Evolutionary conservation across 805 yeast species (phyloP).

Genomic region (Myxozyma mucilagina): DNA sequence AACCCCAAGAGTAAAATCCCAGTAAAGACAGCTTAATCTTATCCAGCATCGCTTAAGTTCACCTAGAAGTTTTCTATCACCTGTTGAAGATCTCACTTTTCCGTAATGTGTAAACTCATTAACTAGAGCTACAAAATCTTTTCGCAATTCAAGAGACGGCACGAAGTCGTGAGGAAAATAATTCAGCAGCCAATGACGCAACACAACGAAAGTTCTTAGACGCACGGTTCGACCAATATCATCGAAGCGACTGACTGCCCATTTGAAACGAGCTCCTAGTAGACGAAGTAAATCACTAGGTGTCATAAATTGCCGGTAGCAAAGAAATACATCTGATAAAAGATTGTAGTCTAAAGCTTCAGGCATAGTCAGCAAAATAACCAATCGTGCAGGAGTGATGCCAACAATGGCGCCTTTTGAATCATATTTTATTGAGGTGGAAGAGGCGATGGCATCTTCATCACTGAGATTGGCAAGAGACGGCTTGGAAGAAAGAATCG

Average conservation of each 20-base stretch:
- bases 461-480: constrained; percentile 3
- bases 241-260: constrained; percentile 58
- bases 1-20: constrained; percentile 34
- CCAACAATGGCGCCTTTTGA: constrained; percentile 26
- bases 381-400: constrained; percentile 38
- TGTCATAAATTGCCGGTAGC: constrained; percentile 70
- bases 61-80: constrained; percentile 42
- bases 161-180: constrained; percentile 85
- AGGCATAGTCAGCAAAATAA: constrained; percentile 59
- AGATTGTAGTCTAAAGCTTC: constrained; percentile 72
- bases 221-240: constrained; percentile 65
- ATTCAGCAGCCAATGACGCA: constrained; percentile 88
- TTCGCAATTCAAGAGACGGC: constrained; percentile 51
- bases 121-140: constrained; percentile 42
- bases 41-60: constrained; percentile 57
- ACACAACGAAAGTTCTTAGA: constrained; percentile 78
- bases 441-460: constrained; percentile 20
- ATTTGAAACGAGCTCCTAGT: constrained; percentile 63
- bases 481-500: not conserved
- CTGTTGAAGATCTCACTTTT: constrained; percentile 34
- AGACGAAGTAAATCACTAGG: constrained; percentile 60
- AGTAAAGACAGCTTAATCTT: constrained; percentile 40
- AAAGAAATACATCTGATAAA: constrained; percentile 81
- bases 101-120: constrained; percentile 41
- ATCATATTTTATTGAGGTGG: constrained; percentile 11